Evolutionary conservation across 192 early-diverging fungal genomes (phyloP), one percentile per base, ranked within the genome.

Genomic region (Chytriomyces sp.): DNA sequence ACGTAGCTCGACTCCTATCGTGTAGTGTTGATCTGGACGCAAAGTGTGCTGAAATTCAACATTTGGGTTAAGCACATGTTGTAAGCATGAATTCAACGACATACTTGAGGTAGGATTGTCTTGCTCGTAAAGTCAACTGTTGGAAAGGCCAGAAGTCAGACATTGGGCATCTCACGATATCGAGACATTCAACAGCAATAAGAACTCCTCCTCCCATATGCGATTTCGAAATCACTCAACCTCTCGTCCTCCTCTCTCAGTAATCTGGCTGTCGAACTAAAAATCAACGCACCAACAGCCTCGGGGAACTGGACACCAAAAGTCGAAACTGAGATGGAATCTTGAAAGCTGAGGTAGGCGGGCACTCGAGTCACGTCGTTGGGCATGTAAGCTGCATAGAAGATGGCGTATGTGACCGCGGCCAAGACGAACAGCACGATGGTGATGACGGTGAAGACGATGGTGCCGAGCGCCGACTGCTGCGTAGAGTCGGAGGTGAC

Each of bases 381-480:
- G 10, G 90, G 90, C 32, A 91, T 86, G 70, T 89, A 90, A 5
- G 84, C 70, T 10, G 59, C 62, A 81, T 89, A 91, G 77, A 89
- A 88, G 36, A 84, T 49, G 36, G 61, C 77, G 73, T 91, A 89
- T 7, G 85, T 64, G 22, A 57, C 65, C 7, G 76, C 34, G 19
- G 82, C 64, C 10, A 75, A 26, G 58, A 40, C 39, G 44, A 83
- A 56, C 12, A 78, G 52, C 28, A 70, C 56, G 12, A 65, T 55
- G 31, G 77, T 74, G 28, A 81, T 25, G 26, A 52, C 52, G 3
- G 52, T 57, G 55, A 80, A 83, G 22, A 83, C 78, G 40, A 72
- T 65, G 19, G 66, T 41, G 34, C 77, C 77, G 39, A 83, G 60
- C 1, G 77, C 75, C 1, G 75, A 64, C 28, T 67, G 65, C 60